Conservation (phyloP, 352 stramenopile species). For the Saprolegnia diclina region DNA sequence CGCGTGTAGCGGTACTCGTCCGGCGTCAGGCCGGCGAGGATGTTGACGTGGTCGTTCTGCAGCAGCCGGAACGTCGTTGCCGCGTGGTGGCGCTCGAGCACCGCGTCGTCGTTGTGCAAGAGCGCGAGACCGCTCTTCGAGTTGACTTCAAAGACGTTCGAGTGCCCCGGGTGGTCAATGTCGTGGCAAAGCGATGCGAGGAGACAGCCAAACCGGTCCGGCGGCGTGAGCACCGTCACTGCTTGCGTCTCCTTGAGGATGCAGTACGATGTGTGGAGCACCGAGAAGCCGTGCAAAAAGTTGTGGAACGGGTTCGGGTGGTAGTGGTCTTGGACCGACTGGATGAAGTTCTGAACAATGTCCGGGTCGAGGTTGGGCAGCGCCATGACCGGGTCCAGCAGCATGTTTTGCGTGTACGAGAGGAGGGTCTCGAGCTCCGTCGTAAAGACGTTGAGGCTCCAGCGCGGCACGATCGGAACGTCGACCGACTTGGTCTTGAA, state of each 20-base stretch:
- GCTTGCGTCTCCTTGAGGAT: constrained; percentile 69
- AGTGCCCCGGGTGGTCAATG: constrained; percentile 87
- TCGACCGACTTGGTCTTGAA: constrained; percentile 22
- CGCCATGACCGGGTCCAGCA: constrained; percentile 64
- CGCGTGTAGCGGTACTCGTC: constrained; percentile 72
- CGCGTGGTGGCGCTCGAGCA: constrained; percentile 86
- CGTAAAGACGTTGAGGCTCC: constrained; percentile 79
- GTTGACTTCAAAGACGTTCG: constrained; percentile 85
- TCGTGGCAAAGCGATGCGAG: constrained; percentile 87
- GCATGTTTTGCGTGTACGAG: constrained; percentile 64
- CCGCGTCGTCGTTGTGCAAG: constrained; percentile 83
- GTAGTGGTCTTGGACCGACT: constrained; percentile 75
- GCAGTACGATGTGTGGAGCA: constrained; percentile 80
- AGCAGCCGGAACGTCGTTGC: constrained; percentile 83
- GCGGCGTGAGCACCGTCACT: constrained; percentile 56
- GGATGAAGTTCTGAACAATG: constrained; percentile 71
- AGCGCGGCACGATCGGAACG: constrained; percentile 29
- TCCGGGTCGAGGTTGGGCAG: constrained; percentile 51
- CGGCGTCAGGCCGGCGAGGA: constrained; percentile 67
- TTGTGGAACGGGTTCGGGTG: constrained; percentile 90
- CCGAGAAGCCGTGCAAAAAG: constrained; percentile 85
- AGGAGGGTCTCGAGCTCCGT: constrained; percentile 46
- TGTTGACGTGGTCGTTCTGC: constrained; percentile 79
- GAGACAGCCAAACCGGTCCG: constrained; percentile 81
- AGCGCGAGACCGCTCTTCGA: constrained; percentile 71